Evolutionary conservation across 148 eudicot genomes (phyloP).

Genomic region (Polygonum maritimum): DNA sequence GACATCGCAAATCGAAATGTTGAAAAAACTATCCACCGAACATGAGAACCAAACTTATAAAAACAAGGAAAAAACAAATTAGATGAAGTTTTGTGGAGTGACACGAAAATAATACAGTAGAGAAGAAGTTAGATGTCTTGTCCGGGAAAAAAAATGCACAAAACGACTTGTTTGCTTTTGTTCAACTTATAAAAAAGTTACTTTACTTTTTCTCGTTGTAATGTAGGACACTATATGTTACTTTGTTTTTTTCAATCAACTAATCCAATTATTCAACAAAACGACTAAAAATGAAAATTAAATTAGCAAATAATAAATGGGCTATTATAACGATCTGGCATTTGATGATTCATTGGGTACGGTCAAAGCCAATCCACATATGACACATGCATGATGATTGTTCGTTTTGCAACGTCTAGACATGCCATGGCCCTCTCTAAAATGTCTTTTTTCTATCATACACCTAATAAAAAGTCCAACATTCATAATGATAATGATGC

Average conservation of each 20-base stretch:
- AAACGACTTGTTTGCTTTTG: too few species aligned
- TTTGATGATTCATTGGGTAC: not conserved
- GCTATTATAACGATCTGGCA: not conserved
- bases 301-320: not conserved
- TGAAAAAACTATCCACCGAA: too few species aligned
- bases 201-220: too few species aligned
- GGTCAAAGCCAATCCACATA: conserved; percentile 3
- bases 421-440: not conserved
- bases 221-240: too few species aligned
- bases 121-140: too few species aligned
- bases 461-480: conserved; percentile 7
- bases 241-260: not conserved
- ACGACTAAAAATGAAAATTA: not conserved
- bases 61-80: too few species aligned
- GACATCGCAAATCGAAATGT: too few species aligned
- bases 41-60: too few species aligned
- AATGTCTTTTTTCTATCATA: not conserved
- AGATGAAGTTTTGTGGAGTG: too few species aligned
- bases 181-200: too few species aligned
- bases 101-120: too few species aligned
- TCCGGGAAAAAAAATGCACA: too few species aligned
- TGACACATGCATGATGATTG: not conserved
- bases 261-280: not conserved
- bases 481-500: not conserved
- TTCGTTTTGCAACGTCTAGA: not conserved